Evolutionary conservation across 2,329 filamentous ascomycete species (phyloP).

Genomic region (Aureobasidium pullulans): DNA sequence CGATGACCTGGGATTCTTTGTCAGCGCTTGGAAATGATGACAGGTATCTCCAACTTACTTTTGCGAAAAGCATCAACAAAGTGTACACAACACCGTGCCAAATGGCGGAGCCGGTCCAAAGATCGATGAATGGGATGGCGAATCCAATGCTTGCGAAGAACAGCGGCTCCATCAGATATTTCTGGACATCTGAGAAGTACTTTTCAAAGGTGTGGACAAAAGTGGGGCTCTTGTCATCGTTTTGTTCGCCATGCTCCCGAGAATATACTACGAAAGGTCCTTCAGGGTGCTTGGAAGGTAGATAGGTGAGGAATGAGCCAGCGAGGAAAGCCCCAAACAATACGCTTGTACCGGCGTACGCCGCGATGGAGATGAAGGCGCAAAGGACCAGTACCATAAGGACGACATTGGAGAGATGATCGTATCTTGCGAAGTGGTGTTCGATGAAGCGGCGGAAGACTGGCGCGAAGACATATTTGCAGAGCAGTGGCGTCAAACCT

Average conservation of each 20-base stretch:
- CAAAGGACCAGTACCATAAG: constrained; percentile 25
- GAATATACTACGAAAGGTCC: constrained; percentile 23
- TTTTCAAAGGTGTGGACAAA: constrained; percentile 27
- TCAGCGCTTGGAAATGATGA: neutral
- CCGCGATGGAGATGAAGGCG: constrained; percentile 25
- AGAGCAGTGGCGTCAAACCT: constrained; percentile 19
- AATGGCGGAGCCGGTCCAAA: constrained; percentile 25
- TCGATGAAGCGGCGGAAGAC: constrained; percentile 19
- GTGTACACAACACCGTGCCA: constrained; percentile 25
- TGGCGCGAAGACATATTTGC: constrained; percentile 32
- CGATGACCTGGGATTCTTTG: neutral
- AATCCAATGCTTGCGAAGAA: constrained; percentile 28
- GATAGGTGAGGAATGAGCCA: constrained; percentile 24
- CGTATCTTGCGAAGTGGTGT: constrained; percentile 20
- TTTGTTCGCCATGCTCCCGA: constrained; percentile 23
- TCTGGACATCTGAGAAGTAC: constrained; percentile 43
- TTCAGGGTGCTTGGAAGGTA: constrained; percentile 21
- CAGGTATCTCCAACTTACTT: neutral
- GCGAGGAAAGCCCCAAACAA: constrained; percentile 28
- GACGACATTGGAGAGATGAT: constrained; percentile 23
- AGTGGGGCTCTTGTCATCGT: constrained; percentile 23
- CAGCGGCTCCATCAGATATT: constrained; percentile 23
- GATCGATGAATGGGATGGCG: constrained; percentile 25
- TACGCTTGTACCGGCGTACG: constrained; percentile 25
- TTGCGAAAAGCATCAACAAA: constrained; percentile 23